Percentiles rank a stretch among this genome's conserved stretches.
Evolutionary conservation across 78 protist genomes (phyloP).

Genomic region (Dictyostelium brefeldianum): DNA sequence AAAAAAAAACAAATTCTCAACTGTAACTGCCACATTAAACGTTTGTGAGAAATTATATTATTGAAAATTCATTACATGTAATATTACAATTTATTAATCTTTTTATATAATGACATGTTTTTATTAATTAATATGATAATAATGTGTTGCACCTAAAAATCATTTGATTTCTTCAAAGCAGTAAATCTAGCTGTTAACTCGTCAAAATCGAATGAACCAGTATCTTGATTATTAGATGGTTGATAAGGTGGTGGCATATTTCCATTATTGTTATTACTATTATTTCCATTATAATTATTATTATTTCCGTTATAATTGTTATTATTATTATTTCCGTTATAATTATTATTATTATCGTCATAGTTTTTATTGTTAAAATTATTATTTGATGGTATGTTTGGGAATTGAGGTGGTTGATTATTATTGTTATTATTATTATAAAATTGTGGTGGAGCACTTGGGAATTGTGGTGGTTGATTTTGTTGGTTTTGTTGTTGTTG

Average conservation of each 20-base stretch:
- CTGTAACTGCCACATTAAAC: too few relatives aligned
- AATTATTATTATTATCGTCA: background rate
- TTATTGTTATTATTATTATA: background rate
- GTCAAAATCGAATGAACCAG: slow-evolving; percentile 43
- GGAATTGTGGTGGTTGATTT: slow-evolving; percentile 38
- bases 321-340: background rate
- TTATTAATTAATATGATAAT: background rate
- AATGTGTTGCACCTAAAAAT: background rate
- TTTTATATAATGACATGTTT: too few relatives aligned
- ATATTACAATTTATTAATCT: background rate
- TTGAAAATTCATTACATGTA: too few relatives aligned
- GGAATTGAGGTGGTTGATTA: too few relatives aligned
- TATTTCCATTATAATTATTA: background rate
- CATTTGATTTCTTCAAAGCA: slow-evolving; percentile 54
- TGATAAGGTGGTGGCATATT: slow-evolving; percentile 33
- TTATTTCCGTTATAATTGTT: background rate
- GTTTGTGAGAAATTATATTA: too few relatives aligned
- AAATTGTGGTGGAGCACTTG: slow-evolving; percentile 29
- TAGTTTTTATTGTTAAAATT: too few relatives aligned
- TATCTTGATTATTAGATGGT: background rate
- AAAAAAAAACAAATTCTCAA: too few relatives aligned
- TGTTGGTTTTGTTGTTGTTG: slow-evolving; percentile 24
- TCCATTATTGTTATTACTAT: background rate
- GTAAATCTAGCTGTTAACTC: slow-evolving; percentile 61
- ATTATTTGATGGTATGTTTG: too few relatives aligned